Percentiles rank a stretch among this genome's conserved stretches.
Conservation (phyloP, 148 eudicot genomes). For the Camellia granthamiana region DNA sequence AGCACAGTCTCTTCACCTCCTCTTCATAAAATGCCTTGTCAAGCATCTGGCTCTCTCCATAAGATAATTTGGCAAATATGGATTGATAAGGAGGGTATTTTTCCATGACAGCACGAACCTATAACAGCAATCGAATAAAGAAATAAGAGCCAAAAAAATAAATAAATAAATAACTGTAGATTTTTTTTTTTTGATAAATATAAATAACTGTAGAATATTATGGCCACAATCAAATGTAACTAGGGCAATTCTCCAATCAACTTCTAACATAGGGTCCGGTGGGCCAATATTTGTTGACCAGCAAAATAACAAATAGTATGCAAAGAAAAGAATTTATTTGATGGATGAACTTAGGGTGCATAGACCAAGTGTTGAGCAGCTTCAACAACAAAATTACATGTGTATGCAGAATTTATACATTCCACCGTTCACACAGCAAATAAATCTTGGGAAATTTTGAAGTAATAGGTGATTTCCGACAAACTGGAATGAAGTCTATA, state of each 20-base stretch:
- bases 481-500: too few relatives aligned
- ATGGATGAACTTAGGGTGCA: too few relatives aligned
- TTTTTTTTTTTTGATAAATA: too few relatives aligned
- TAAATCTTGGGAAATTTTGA: background rate
- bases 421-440: background rate
- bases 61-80: slow-evolving; percentile 76
- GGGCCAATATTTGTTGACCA: background rate
- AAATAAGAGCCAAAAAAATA: slow-evolving; percentile 8
- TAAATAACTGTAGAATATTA: background rate
- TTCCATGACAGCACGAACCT: slow-evolving; percentile 97
- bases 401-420: too few relatives aligned
- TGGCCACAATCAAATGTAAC: background rate
- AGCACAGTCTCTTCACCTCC: slow-evolving; percentile 96
- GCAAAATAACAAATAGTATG: background rate
- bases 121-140: slow-evolving; percentile 5
- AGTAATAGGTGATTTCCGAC: background rate
- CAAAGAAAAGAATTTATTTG: background rate
- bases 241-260: background rate
- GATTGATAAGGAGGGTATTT: slow-evolving; percentile 90
- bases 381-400: too few relatives aligned
- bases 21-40: slow-evolving; percentile 98
- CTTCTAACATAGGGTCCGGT: too few relatives aligned
- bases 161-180: background rate
- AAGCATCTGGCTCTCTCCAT: slow-evolving; percentile 97
- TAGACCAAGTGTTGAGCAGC: too few relatives aligned